These are phyloP conservation scores for Amphicarpaea edgeworthii DNA, from an alignment of 306 rosid species.

Conservation along the genomic window DNA sequence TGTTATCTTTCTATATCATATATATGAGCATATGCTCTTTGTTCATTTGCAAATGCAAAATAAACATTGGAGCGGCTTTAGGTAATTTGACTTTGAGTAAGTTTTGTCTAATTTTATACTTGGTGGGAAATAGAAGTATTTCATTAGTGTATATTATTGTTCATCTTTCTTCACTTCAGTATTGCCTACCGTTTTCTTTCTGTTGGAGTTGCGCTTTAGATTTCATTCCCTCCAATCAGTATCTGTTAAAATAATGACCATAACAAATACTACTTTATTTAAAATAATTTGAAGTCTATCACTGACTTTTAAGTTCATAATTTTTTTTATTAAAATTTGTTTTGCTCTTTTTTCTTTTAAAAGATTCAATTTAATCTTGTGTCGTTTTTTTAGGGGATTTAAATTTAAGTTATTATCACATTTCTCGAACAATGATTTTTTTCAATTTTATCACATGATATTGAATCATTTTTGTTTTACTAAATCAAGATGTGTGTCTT, in stretches of 20 bases:
- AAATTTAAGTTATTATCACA: too few species aligned
- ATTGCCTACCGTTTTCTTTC: neutral
- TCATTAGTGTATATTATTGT: constrained; percentile 5
- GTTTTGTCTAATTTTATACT: constrained; percentile 35
- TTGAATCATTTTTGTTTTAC: too few species aligned
- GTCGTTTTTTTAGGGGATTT: too few species aligned
- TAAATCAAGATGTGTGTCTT: too few species aligned
- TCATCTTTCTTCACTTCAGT: constrained; percentile 25
- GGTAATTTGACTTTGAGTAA: constrained; percentile 43
- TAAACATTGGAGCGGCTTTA: constrained; percentile 54
- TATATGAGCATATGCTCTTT: constrained; percentile 59
- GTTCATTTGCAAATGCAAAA: constrained; percentile 59
- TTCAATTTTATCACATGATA: too few species aligned
- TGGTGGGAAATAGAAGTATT: constrained; percentile 19
- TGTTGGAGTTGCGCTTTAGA: neutral
- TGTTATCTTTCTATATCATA: constrained; percentile 41
- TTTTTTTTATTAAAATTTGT: too few species aligned
- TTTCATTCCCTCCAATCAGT: neutral
- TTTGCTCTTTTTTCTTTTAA: too few species aligned
- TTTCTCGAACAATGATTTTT: too few species aligned
- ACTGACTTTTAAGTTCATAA: too few species aligned
- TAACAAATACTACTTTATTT: too few species aligned
- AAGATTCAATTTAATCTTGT: too few species aligned
- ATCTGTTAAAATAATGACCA: neutral
- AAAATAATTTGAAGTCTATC: too few species aligned